Base-by-base conservation (phyloP, 2,329 filamentous ascomycete genomes). In the Macrophomina tecta region DNA sequence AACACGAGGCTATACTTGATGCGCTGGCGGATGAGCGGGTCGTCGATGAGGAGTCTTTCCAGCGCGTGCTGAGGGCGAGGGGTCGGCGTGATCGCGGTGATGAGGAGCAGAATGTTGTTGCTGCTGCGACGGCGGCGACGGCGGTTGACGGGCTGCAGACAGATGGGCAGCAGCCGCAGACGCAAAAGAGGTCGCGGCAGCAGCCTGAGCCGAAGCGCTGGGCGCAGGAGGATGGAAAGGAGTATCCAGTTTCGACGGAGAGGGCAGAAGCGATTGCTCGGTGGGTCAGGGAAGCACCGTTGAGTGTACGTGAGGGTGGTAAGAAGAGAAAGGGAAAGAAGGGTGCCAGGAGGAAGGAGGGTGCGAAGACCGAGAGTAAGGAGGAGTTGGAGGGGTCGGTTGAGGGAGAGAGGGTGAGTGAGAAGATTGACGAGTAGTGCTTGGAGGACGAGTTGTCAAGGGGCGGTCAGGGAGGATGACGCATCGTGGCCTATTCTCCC, bases 1-100 rank as follows among this genome's bases (percentile, higher is more conserved):
- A 87, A 70, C 85, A 89, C 70, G 87, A 90, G 75, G 88, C 87
- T 36, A 87, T 91, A 48, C 82, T 90, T 64, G 89, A 91, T 67
- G 88, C 89, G 0, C 78, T 92, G 1, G 85, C 86, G 42, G 89
- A 92, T 71, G 89, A 91, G 67, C 81, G 88, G 18, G 88, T 91
- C 1, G 85, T 87, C 32, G 89, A 92, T 69, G 88, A 91, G 72
- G 85, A 86, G 5, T 86, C 82, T 16, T 90, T 91, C 72, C 86
- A 87, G 70, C 84, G 85, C 32, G 88, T 89, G 2, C 85, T 92
- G 5, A 78, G 83, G 7, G 89, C 88, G 16, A n/a, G n/a, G 16
- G 87, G 91, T 74, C 81, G 83, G 40, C 78, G 86, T 30, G 80
- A 80, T 11, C 82, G 85, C 46, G 84, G 88, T 64, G 87, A 87